Percentiles rank a stretch among this genome's conserved stretches.
Evolutionary conservation across 2,329 filamentous ascomycete species (phyloP).

Genomic region (Ophiostoma australiae): DNA sequence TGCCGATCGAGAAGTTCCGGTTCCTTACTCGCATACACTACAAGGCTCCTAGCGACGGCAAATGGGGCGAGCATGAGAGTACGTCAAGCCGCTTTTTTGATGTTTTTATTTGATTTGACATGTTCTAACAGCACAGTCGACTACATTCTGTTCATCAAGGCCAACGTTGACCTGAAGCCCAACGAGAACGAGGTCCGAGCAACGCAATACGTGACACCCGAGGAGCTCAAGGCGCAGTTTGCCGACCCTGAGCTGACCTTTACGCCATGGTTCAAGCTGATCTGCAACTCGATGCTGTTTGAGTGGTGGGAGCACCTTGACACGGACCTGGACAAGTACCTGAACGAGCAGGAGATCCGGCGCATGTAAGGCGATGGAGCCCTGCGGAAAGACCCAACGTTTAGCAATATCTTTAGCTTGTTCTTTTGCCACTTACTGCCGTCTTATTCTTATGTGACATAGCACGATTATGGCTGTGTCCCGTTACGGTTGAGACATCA

Average conservation of each 20-base stretch:
- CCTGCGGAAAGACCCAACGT: not conserved
- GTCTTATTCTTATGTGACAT: not conserved
- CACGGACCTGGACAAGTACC: conserved; percentile 74
- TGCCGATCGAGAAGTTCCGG: conserved; percentile 83
- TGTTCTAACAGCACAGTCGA: conserved; percentile 58
- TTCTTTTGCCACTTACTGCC: not conserved
- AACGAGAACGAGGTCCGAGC: conserved; percentile 89
- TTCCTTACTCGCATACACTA: conserved; percentile 98
- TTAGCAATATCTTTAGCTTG: not conserved
- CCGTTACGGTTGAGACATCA: not conserved
- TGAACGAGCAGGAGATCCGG: conserved; percentile 79
- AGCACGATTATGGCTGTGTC: not conserved
- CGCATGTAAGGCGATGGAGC: conserved; percentile 57
- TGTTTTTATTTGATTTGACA: not conserved
- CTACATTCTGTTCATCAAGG: conserved; percentile 97
- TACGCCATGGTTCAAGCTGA: conserved; percentile 99
- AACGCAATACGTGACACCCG: conserved; percentile 74
- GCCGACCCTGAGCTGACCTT: conserved; percentile 74
- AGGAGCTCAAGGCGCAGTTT: conserved; percentile 81
- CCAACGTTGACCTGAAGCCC: conserved; percentile 74
- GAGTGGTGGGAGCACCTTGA: conserved; percentile 94
- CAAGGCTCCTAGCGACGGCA: conserved; percentile 91
- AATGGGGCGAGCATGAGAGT: conserved; percentile 99
- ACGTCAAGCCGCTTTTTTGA: conserved; percentile 38
- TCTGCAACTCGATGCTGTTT: conserved; percentile 95